Conservation (phyloP, 2,329 filamentous ascomycete species). For the Xylaria sp. region DNA sequence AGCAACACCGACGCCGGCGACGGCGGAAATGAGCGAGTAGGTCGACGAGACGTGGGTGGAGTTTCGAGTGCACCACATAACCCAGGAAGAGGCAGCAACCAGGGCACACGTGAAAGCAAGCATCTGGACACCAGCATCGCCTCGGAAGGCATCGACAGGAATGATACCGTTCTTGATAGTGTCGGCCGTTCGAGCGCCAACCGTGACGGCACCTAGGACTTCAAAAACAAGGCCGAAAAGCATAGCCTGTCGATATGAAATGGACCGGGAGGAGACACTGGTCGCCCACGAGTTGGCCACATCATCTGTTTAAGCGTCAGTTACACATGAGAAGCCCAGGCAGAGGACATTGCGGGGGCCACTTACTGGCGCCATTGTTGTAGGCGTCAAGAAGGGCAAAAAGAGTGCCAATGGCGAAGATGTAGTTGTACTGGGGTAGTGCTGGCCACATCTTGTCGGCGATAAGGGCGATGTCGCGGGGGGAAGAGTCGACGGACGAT, state of each 20-base stretch:
- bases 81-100: slow-evolving; percentile 74
- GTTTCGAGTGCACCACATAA: slow-evolving; percentile 82
- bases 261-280: slow-evolving; percentile 80
- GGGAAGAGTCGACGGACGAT: slow-evolving; percentile 20
- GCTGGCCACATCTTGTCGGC: slow-evolving; percentile 39
- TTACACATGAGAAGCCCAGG: slow-evolving; percentile 8
- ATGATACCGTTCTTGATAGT: slow-evolving; percentile 86
- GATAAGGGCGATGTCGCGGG: slow-evolving; percentile 6
- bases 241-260: slow-evolving; percentile 76
- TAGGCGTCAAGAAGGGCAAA: slow-evolving; percentile 81
- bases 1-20: slow-evolving; percentile 76
- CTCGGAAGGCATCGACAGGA: slow-evolving; percentile 65
- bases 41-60: slow-evolving; percentile 79
- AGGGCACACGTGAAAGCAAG: slow-evolving; percentile 73
- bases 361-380: slow-evolving; percentile 82
- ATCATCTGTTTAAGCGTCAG: slow-evolving; percentile 67
- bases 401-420: slow-evolving; percentile 79
- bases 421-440: slow-evolving; percentile 72
- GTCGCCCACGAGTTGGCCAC: slow-evolving; percentile 87
- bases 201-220: slow-evolving; percentile 72
- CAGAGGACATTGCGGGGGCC: neutral
- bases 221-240: slow-evolving; percentile 73
- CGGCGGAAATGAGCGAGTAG: slow-evolving; percentile 75
- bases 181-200: slow-evolving; percentile 75
- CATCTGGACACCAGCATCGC: slow-evolving; percentile 73